Base-by-base conservation (phyloP, 1,284 basidiomycete species). In the Naganishia cerealis region DNA sequence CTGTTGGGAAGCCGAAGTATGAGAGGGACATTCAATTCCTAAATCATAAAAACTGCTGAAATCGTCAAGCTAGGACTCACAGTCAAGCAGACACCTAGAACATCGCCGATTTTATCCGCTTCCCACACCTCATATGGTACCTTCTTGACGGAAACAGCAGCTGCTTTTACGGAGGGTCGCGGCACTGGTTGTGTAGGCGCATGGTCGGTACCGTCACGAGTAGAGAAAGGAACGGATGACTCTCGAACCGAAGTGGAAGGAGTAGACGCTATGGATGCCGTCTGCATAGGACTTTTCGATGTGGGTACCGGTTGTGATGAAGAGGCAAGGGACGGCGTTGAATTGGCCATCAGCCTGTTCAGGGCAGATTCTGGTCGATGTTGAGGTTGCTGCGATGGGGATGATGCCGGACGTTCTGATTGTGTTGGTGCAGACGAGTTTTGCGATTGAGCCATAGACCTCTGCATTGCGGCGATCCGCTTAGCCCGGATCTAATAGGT, bases 21-120 rank as follows among this genome's bases (percentile, higher is more conserved):
- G 38, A 68, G 3, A 43, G 12, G 8, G 50, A 61, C 54, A 72
- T 73, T 65, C 12, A 57, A 21, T 15, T 21, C 7, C 38, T 3
- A 15, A 5, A 33, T 55, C 29, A 5, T 33, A 7, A n/a, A 15
- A 38, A 13, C n/a, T 57, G 33, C 18, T 21, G 36, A 39, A 18
- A 38, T 40, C 2, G 5, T 62, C 1, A 7, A 40, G 18, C 7
- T 16, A 13, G 12, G 4, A 83, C 87, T 72, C 76, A 92, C 92
- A 72, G 87, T 86, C 42, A 97, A 82, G 0, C 93, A 94, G 7
- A 91, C 87, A 71, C 88, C 87, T 75, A 96, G 85, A 53, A 94
- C 84, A 40, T 81, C 80, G 0, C 84, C 84, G 16, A 94, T 83
- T 13, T 85, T 86, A 46, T 87, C 85, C 67, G 88, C 82, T 81